Conservation (phyloP, 345 rosid species). For the Corchorus olitorius region DNA sequence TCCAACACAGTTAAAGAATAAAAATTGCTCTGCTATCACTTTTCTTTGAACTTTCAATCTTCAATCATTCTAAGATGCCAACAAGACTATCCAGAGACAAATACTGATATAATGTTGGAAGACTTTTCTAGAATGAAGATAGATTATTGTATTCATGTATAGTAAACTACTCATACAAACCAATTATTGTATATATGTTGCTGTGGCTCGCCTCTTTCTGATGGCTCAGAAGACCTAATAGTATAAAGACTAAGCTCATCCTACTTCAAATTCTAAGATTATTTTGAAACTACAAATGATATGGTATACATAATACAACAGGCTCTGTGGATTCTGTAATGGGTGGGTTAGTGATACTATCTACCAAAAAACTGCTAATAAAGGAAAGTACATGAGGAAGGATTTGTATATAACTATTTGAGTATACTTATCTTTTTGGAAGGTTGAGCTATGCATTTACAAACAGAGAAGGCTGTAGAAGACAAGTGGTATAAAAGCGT, state of each 20-base stretch:
- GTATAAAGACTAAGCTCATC: not conserved
- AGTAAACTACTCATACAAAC: not conserved
- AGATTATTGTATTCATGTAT: not conserved
- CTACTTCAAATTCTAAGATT: not conserved
- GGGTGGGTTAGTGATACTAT: not conserved
- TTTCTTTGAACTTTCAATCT: not conserved
- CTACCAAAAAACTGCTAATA: not conserved
- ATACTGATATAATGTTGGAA: not conserved
- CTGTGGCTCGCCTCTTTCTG: not conserved
- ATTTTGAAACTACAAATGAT: not conserved
- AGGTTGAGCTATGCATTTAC: conserved; percentile 29
- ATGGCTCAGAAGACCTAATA: not conserved
- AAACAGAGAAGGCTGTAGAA: conserved; percentile 93
- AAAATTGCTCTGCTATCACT: too few relatives aligned
- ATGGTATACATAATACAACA: not conserved
- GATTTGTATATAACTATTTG: not conserved
- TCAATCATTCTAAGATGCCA: not conserved
- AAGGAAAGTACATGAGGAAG: too few relatives aligned
- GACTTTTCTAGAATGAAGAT: not conserved
- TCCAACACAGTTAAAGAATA: too few relatives aligned
- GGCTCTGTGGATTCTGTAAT: not conserved
- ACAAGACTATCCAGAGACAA: not conserved
- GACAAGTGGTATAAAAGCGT: conserved; percentile 91
- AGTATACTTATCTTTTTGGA: not conserved
- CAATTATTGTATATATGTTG: not conserved